Conservation (phyloP, 345 rosid genomes). For the Physaria fendleri region DNA sequence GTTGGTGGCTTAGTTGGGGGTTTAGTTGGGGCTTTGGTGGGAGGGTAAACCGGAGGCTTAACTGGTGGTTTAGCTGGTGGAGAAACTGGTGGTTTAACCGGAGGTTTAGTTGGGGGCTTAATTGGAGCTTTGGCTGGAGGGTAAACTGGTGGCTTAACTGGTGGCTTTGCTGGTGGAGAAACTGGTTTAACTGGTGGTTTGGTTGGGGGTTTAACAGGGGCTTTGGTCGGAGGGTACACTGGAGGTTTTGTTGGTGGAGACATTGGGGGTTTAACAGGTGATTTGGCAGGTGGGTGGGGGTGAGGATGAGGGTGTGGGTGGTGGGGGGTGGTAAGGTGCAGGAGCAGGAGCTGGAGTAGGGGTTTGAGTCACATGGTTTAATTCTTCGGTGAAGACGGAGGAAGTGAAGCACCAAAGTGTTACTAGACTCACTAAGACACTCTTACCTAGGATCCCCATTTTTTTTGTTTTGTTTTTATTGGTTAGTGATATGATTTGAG, state of each 20-base stretch:
- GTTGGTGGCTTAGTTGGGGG: slow-evolving; percentile 33
- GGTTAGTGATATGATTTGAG: neutral
- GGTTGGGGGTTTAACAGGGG: slow-evolving; percentile 27
- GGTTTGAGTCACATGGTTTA: slow-evolving; percentile 22
- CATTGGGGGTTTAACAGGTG: slow-evolving; percentile 17
- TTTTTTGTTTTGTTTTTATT: neutral
- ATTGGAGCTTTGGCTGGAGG: slow-evolving; percentile 29
- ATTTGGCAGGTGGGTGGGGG: slow-evolving; percentile 8
- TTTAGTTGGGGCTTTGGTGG: slow-evolving; percentile 16
- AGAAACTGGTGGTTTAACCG: slow-evolving; percentile 24
- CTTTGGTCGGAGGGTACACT: slow-evolving; percentile 6
- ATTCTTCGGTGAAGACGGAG: slow-evolving; percentile 30
- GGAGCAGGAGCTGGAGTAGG: slow-evolving; percentile 33
- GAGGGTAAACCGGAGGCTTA: slow-evolving; percentile 25
- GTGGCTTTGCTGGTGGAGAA: slow-evolving; percentile 27
- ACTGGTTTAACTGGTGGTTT: slow-evolving; percentile 30
- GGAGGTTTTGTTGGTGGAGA: slow-evolving; percentile 4
- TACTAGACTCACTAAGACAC: slow-evolving; percentile 29
- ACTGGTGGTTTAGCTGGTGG: slow-evolving; percentile 27
- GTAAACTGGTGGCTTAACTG: slow-evolving; percentile 25
- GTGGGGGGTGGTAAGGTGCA: slow-evolving; percentile 35
- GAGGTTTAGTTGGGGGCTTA: slow-evolving; percentile 26
- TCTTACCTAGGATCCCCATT: slow-evolving; percentile 37
- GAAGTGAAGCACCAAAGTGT: slow-evolving; percentile 37
- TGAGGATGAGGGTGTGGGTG: slow-evolving; percentile 27